Evolutionary conservation across 2,329 filamentous ascomycete species (phyloP).

Genomic region (Coleophoma crateriformis): DNA sequence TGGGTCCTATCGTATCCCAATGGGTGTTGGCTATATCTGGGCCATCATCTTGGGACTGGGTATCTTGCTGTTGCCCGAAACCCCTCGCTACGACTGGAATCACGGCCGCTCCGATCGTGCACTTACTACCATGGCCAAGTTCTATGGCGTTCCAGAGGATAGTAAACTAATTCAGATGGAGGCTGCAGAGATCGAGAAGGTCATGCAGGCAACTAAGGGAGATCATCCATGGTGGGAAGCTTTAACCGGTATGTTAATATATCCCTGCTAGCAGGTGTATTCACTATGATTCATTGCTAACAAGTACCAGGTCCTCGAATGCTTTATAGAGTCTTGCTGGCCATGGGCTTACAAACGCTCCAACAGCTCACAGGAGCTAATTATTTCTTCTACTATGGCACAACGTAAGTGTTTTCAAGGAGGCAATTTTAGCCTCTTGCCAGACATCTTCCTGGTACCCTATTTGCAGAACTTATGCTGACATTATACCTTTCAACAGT

Average conservation of each 20-base stretch:
- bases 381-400: slow-evolving; percentile 62
- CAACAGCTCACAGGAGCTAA: slow-evolving; percentile 63
- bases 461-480: too few species aligned
- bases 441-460: too few species aligned
- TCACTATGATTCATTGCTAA: too few species aligned
- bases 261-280: too few species aligned
- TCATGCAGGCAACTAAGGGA: slow-evolving; percentile 35
- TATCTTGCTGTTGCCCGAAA: slow-evolving; percentile 48
- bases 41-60: slow-evolving; percentile 46
- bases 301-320: slow-evolving; percentile 40
- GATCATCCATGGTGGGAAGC: slow-evolving; percentile 59
- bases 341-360: slow-evolving; percentile 54
- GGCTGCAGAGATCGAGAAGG: slow-evolving; percentile 35
- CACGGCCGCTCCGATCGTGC: slow-evolving; percentile 41
- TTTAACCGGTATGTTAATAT: slow-evolving; percentile 34
- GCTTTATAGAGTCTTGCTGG: slow-evolving; percentile 58
- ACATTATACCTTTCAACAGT: too few species aligned
- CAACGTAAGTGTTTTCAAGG: slow-evolving; percentile 51
- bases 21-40: slow-evolving; percentile 48
- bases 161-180: slow-evolving; percentile 40
- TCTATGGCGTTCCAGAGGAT: slow-evolving; percentile 41
- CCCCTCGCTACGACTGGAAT: slow-evolving; percentile 49
- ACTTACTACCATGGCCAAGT: slow-evolving; percentile 43
- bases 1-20: slow-evolving; percentile 57
- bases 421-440: too few species aligned